These are phyloP conservation scores for Marasmius sp. DNA, from an alignment of 1,284 basidiomycete species.

Conservation along the genomic window DNA sequence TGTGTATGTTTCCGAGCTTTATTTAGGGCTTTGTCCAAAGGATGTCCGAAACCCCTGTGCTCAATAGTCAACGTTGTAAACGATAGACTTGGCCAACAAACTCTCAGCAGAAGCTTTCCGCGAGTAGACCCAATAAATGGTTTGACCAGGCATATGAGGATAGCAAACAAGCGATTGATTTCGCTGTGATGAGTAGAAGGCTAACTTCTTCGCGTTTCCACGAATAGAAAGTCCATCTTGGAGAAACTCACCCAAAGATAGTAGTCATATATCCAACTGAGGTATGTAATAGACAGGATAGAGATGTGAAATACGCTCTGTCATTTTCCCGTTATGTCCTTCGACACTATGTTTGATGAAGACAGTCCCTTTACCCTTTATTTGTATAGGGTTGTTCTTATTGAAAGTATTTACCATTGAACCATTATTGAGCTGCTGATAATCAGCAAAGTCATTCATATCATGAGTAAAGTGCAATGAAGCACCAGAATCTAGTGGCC, in stretches of 20 bases:
- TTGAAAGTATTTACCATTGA: background rate
- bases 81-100: background rate
- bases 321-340: background rate
- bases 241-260: slow-evolving; percentile 2
- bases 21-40: background rate
- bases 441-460: slow-evolving; percentile 4
- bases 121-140: background rate
- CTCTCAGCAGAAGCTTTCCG: background rate
- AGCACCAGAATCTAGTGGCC: slow-evolving; percentile 6
- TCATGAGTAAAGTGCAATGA: background rate
- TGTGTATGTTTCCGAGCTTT: background rate
- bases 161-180: background rate
- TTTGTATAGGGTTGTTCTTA: background rate
- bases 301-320: background rate
- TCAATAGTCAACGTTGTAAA: background rate
- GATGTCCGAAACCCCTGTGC: background rate
- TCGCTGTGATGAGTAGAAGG: background rate
- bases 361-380: background rate
- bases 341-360: slow-evolving; percentile 2
- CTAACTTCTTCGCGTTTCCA: background rate
- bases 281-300: slow-evolving; percentile 5
- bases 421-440: background rate
- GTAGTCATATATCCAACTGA: background rate
- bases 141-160: background rate
- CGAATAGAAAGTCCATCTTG: background rate